Evolutionary conservation across 1,139 yeast genomes (phyloP).

Genomic region (Geotrichum macrosporum): DNA sequence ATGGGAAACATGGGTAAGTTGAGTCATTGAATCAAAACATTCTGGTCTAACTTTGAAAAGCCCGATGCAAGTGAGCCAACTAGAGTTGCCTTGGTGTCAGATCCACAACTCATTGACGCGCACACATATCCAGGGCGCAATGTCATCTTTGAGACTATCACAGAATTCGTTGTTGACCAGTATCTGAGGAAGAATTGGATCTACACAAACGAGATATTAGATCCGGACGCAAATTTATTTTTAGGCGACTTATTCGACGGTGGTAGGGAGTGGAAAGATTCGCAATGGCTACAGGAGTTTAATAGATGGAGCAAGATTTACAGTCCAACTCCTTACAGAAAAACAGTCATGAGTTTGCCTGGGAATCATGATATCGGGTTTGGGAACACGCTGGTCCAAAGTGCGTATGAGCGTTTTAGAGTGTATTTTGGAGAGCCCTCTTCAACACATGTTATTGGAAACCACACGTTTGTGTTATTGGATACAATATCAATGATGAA

Average conservation of each 20-base stretch:
- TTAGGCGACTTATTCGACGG: constrained; percentile 94
- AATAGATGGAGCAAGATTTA: constrained; percentile 63
- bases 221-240: constrained; percentile 74
- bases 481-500: constrained; percentile 79
- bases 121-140: constrained; percentile 52
- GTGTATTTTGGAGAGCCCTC: constrained; percentile 68
- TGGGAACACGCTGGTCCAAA: constrained; percentile 58
- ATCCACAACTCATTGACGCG: constrained; percentile 86
- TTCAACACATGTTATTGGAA: constrained; percentile 57
- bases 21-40: neutral
- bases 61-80: constrained; percentile 41
- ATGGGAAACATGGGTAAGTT: constrained; percentile 54
- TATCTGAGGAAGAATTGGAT: constrained; percentile 76
- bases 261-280: constrained; percentile 80
- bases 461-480: constrained; percentile 68
- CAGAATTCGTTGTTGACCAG: constrained; percentile 55
- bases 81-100: constrained; percentile 73
- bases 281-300: constrained; percentile 68
- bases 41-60: neutral
- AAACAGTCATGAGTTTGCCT: constrained; percentile 59
- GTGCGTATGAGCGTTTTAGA: constrained; percentile 58
- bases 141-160: constrained; percentile 32
- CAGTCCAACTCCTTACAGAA: constrained; percentile 44
- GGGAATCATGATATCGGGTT: constrained; percentile 97
- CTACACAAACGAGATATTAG: constrained; percentile 52